A percentile compares a stretch with the other conserved stretches of the same genome.
These are phyloP conservation scores for Psidium friedrichsthalianum DNA, from an alignment of 345 rosid species.

Conservation along the genomic window DNA sequence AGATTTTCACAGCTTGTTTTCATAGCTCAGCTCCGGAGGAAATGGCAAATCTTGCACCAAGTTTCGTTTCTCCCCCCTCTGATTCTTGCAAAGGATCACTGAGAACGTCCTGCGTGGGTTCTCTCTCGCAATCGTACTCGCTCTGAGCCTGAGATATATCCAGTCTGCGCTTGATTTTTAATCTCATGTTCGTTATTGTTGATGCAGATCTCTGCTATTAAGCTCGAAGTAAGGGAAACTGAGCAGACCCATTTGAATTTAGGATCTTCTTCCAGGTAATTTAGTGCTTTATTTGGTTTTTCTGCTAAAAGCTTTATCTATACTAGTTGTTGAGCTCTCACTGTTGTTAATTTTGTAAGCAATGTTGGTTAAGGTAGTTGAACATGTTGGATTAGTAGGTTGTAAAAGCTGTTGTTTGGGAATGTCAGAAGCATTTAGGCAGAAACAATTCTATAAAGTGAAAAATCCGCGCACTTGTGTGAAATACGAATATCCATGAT, in stretches of 20 bases:
- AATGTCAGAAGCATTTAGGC: neutral
- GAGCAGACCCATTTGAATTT: constrained; percentile 19
- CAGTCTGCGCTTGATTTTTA: neutral
- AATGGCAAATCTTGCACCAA: neutral
- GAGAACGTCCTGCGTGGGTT: neutral
- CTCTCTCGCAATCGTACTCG: neutral
- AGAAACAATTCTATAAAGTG: neutral
- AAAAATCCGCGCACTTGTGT: neutral
- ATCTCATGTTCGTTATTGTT: neutral
- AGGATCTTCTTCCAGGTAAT: constrained; percentile 22
- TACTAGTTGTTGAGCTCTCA: neutral
- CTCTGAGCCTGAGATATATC: neutral
- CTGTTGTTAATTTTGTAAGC: neutral
- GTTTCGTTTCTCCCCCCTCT: neutral
- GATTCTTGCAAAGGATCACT: neutral
- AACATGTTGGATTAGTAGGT: neutral
- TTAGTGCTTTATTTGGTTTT: neutral
- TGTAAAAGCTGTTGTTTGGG: neutral
- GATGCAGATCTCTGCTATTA: constrained; percentile 24
- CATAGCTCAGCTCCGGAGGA: neutral
- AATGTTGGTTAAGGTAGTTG: neutral
- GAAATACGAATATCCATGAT: neutral
- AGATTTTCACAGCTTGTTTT: neutral
- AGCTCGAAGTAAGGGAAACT: constrained; percentile 8
- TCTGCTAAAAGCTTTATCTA: neutral